Base-by-base conservation (phyloP, 192 early-diverging fungal species). In the Backusella tuberculispora region DNA sequence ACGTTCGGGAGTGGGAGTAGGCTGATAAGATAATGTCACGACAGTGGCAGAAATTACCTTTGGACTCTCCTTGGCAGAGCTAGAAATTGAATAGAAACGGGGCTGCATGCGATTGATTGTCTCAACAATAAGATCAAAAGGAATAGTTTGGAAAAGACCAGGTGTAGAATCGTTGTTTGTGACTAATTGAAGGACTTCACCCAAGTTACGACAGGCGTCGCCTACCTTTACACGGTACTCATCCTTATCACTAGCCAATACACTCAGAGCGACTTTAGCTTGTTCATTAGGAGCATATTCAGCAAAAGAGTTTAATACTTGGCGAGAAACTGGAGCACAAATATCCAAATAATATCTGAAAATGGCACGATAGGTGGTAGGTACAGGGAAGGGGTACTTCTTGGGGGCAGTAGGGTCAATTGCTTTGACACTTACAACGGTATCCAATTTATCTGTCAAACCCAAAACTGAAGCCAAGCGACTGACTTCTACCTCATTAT, bases 11-110 rank as follows among this genome's bases (percentile, higher is more conserved):
- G 71, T 70, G 12, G 78, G 45, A 13, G 70, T 56, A 12, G 93
- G 85, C 26, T 88, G 84, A 81, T 97, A 98, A 26, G 92, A 85
- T 42, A 98, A 86, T 69, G 95, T 90, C 40, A 98, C 93, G 2
- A 96, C 96, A n/a, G 98, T 99, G 68, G 96, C 84, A 66, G 86
- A 87, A 44, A 96, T 92, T 7, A 80, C 78, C n/a, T 86, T 89
- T 34, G 95, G 94, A 43, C 87, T 81, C 37, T 90, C 89, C 66
- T 89, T 92, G 41, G 94, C 85, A 21, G 94, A 94, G 12, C 95
- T 96, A 26, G 96, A 97, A 60, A 99, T 98, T 45, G 96, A 97
- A 82, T 99, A 99, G 83, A 96, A 95, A 29, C 98, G 93, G 26
- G 94, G 88, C 68, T 92, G 91, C 67, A 97, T 88, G 37, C 93